Percentiles rank a stretch among this genome's conserved stretches.
Conservation (phyloP, 169 alveolate genomes). For the Plasmodium inui region DNA sequence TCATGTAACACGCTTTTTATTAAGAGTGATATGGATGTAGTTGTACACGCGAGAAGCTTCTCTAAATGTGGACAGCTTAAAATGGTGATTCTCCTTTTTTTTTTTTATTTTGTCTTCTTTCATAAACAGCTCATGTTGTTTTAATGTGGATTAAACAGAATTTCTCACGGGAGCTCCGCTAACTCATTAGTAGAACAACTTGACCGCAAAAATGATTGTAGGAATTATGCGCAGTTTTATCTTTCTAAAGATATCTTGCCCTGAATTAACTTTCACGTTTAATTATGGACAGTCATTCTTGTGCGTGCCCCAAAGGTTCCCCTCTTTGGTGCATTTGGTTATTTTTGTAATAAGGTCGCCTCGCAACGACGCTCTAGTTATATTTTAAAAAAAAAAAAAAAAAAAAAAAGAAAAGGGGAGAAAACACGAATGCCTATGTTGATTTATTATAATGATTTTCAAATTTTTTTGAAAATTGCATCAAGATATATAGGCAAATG, state of each 20-base stretch:
- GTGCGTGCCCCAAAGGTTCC: not conserved
- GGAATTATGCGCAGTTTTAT: not conserved
- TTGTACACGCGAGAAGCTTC: not conserved
- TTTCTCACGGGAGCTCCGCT: not conserved
- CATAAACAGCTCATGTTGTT: not conserved
- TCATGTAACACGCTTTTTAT: not conserved
- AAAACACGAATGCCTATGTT: not conserved
- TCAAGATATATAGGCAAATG: not conserved
- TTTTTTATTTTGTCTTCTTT: not conserved
- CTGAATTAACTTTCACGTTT: not conserved
- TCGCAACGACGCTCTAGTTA: not conserved
- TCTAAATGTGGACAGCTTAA: not conserved
- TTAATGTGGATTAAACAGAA: not conserved
- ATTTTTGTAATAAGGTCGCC: not conserved
- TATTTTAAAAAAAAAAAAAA: constrained; percentile 4
- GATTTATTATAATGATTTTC: constrained; percentile 9
- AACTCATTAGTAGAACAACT: not conserved
- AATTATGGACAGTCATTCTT: not conserved
- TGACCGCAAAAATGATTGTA: not conserved
- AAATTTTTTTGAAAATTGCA: constrained; percentile 21
- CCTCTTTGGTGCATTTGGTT: not conserved
- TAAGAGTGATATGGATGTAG: not conserved
- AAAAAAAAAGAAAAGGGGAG: not conserved
- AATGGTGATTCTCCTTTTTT: not conserved
- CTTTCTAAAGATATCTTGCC: not conserved